Base-by-base conservation (phyloP, 2,329 filamentous ascomycete genomes). In the Penicillium sp. region DNA sequence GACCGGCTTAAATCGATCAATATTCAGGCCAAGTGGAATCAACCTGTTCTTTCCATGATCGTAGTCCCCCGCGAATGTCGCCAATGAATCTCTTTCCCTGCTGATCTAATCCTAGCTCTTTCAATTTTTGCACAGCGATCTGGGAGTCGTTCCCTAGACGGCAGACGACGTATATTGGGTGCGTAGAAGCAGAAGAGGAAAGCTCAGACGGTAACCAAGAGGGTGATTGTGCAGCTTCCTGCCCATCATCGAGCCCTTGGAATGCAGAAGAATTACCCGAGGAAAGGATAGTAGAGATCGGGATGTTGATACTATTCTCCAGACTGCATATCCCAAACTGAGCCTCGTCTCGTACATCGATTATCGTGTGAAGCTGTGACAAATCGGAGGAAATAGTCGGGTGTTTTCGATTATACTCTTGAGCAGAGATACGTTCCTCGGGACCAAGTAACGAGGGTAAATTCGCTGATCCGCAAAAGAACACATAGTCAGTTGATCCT, bases 291-390 rank as follows among this genome's bases (percentile, higher is more conserved):
- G 59, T 66, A 2, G 75, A 76, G 9, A 79, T 74, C 2, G 77
- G 77, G 18, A 79, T 68, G 47, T 78, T 97, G 47, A 95, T 74
- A 26, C 90, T 90, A 0, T 88, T 88, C 0, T 85, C 78, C 7
- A 99, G 78, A 57, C 81, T 85, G 59, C 88, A 91, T 41, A 97
- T 85, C 14, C 88, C 87, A 61, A 90, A 97, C 57, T 96, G 90
- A 27, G 91, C 89, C 64, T 84, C 84, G 62, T 96, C 91, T 2
- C 94, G 81, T 1, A 96, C 91, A 61, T 97, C 94, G 2, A 97
- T 72, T 2, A 97, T 74, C 1, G 90, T 67, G 49, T 87, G 84
- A 35, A 53, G 29, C 6, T 26, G 43, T 14, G 30, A n/a, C 14
- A 14, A 30, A 13, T 18, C 27, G 5, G 43, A 43, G 5, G 26